These are phyloP conservation scores for Nicotiana knightiana DNA, from an alignment of 257 asterid genomes.

Conservation along the genomic window DNA sequence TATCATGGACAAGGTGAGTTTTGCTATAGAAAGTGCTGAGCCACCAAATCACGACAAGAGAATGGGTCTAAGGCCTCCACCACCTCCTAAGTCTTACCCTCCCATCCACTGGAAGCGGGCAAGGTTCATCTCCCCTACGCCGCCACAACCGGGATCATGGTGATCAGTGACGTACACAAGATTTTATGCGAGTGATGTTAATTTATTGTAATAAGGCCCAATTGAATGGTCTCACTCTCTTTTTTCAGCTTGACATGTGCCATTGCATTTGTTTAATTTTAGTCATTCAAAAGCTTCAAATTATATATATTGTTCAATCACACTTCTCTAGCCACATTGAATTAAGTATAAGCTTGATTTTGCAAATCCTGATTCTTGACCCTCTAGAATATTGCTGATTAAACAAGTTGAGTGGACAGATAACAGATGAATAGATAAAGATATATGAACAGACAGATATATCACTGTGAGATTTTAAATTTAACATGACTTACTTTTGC, in stretches of 20 bases:
- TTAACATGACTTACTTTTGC: too few relatives aligned
- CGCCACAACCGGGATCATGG: not conserved
- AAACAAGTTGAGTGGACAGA: too few relatives aligned
- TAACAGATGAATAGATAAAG: too few relatives aligned
- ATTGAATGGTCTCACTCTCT: not conserved
- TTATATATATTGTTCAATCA: not conserved
- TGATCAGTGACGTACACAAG: not conserved
- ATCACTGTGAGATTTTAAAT: too few relatives aligned
- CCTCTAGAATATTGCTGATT: too few relatives aligned
- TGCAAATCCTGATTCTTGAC: not conserved
- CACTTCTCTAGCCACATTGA: not conserved
- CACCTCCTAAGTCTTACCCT: not conserved
- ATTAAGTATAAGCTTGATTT: not conserved
- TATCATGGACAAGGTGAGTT: not conserved
- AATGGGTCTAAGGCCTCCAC: not conserved
- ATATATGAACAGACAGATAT: too few relatives aligned
- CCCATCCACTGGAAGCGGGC: not conserved
- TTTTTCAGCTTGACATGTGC: not conserved
- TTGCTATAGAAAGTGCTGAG: not conserved
- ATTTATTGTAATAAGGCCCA: not conserved
- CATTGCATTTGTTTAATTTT: not conserved
- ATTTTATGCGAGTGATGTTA: not conserved
- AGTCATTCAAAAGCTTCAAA: not conserved
- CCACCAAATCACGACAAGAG: not conserved
- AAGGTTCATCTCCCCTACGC: not conserved